Percentiles rank a stretch among this genome's conserved stretches.
These are phyloP conservation scores for Erysimum cheiranthoides DNA, from an alignment of 345 rosid genomes.

Conservation along the genomic window DNA sequence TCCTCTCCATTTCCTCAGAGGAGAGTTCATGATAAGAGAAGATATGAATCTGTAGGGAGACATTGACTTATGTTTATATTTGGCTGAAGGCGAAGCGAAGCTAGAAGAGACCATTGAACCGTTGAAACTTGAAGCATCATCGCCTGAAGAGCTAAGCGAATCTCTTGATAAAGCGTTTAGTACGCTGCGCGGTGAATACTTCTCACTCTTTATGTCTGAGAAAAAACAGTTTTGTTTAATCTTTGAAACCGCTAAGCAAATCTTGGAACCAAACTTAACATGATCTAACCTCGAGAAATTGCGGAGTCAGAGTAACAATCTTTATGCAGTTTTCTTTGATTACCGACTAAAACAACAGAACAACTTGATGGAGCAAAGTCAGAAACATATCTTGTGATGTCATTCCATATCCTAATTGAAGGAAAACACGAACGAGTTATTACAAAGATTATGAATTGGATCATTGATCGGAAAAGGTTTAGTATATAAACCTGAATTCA, in stretches of 20 bases:
- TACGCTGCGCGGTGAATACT: conserved; percentile 66
- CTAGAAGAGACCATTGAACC: conserved; percentile 57
- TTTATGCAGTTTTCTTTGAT: conserved; percentile 40
- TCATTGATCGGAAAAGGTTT: neutral
- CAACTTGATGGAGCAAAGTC: conserved; percentile 68
- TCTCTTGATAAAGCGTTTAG: conserved; percentile 58
- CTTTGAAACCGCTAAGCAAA: neutral
- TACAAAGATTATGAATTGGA: neutral
- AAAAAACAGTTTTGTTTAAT: neutral
- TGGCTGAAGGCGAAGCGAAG: conserved; percentile 46
- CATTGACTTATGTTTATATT: conserved; percentile 46
- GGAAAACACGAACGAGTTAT: neutral
- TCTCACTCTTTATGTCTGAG: conserved; percentile 38
- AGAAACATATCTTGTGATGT: conserved; percentile 57
- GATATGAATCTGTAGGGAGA: conserved; percentile 60
- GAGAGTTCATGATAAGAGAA: conserved; percentile 59
- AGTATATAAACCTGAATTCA: conserved; percentile 33
- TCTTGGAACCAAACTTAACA: conserved; percentile 5
- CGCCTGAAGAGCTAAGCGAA: conserved; percentile 59
- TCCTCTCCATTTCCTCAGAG: conserved; percentile 57
- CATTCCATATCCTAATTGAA: conserved; percentile 52
- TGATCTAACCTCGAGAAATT: conserved; percentile 51
- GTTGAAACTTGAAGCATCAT: conserved; percentile 57
- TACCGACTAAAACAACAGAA: conserved; percentile 71
- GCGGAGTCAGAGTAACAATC: conserved; percentile 43